phyloP scores from a whole-genome alignment of 169 alveolate genomes.

The Plasmodium vinckei region DNA sequence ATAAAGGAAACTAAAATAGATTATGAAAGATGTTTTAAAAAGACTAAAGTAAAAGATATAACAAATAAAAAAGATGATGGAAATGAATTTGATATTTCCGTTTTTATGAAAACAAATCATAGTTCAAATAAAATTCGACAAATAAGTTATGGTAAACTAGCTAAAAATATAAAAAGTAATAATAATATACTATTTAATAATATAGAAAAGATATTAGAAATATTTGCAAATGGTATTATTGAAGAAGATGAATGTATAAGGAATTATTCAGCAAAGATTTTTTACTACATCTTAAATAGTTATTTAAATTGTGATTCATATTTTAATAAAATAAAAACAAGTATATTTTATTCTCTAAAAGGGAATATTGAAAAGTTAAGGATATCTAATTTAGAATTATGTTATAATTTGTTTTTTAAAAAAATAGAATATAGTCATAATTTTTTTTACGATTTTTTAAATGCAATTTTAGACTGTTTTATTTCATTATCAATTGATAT shows the following conservation, averaged over 20 bases:
- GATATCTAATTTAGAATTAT: conserved; percentile 46
- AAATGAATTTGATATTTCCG: conserved; percentile 51
- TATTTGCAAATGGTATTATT: conserved; percentile 52
- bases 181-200: conserved; percentile 40
- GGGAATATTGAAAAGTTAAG: conserved; percentile 16
- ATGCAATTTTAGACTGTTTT: conserved; percentile 44
- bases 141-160: conserved; percentile 57
- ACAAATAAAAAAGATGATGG: conserved; percentile 18
- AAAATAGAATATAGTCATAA: conserved; percentile 51
- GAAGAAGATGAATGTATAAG: conserved; percentile 65
- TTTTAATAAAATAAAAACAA: conserved; percentile 56
- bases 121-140: conserved; percentile 70
- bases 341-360: conserved; percentile 61
- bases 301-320: conserved; percentile 24
- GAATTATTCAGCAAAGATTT: conserved; percentile 65
- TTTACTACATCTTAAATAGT: conserved; percentile 60
- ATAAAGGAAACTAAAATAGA: conserved; percentile 54
- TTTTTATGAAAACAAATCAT: conserved; percentile 69
- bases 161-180: conserved; percentile 40
- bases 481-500: conserved; percentile 28
- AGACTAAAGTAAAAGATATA: conserved; percentile 38
- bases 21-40: conserved; percentile 49
- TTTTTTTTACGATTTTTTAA: conserved; percentile 62
- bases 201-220: conserved; percentile 57
- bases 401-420: conserved; percentile 44